Evolutionary conservation across 345 rosid genomes (phyloP).

Genomic region (Eucalyptus victrix): DNA sequence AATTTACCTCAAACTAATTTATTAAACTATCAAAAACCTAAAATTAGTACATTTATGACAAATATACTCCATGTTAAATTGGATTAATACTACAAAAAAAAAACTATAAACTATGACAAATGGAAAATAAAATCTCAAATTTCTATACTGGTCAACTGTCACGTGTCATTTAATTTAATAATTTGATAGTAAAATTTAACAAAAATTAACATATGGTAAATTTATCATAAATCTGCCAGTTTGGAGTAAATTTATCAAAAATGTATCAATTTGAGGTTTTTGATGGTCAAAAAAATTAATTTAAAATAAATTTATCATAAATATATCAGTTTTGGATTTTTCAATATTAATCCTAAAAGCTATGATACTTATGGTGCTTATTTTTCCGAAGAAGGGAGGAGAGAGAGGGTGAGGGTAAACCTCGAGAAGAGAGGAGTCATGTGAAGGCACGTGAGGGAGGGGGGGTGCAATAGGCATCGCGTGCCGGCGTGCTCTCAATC

Average conservation of each 20-base stretch:
- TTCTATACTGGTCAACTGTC: fast-evolving
- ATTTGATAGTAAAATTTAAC: too few relatives aligned
- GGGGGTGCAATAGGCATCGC: not conserved
- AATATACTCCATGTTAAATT: too few relatives aligned
- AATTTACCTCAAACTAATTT: too few relatives aligned
- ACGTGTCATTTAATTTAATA: too few relatives aligned
- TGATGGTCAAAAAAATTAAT: fast-evolving
- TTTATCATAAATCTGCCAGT: fast-evolving
- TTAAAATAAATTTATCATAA: fast-evolving
- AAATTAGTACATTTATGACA: too few relatives aligned
- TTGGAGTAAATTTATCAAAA: too few relatives aligned
- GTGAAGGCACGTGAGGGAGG: not conserved
- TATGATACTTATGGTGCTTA: fast-evolving
- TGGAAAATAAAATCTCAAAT: fast-evolving
- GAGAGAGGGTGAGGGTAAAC: not conserved
- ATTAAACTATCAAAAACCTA: fast-evolving
- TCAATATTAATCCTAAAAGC: too few relatives aligned
- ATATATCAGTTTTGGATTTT: fast-evolving
- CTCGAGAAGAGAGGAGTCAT: not conserved
- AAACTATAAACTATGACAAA: too few relatives aligned
- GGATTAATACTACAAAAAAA: too few relatives aligned
- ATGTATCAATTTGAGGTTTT: fast-evolving
- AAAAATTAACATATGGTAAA: fast-evolving
- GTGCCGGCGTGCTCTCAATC: not conserved
- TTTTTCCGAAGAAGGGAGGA: not conserved